Conservation (phyloP, 768 basidiomycete species). For the Naganishia vaughanmartiniae region DNA sequence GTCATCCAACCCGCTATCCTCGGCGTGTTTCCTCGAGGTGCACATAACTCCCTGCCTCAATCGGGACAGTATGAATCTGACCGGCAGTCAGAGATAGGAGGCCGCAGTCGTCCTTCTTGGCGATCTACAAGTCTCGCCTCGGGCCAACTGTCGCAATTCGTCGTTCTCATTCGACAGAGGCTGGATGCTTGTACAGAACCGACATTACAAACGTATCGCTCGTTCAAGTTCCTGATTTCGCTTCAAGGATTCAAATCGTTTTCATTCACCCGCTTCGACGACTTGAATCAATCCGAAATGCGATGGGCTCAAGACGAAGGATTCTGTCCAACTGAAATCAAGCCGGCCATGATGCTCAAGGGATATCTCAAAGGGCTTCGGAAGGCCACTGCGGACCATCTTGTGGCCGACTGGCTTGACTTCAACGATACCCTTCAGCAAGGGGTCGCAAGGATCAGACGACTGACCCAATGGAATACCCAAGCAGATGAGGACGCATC, state of each 20-base stretch:
- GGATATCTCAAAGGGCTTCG: not conserved
- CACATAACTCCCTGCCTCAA: not conserved
- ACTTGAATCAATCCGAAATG: not conserved
- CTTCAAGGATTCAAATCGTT: not conserved
- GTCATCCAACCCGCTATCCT: not conserved
- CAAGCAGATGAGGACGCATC: not conserved
- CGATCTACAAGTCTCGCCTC: not conserved
- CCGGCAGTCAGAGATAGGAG: not conserved
- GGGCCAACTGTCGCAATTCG: not conserved
- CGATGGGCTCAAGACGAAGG: not conserved
- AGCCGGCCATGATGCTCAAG: not conserved
- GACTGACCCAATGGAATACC: not conserved
- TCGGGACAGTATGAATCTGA: not conserved
- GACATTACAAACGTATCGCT: not conserved
- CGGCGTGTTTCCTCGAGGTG: not conserved
- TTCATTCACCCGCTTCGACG: not conserved
- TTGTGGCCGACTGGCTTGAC: not conserved
- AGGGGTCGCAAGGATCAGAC: not conserved
- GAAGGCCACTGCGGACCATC: not conserved
- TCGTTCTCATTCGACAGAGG: not conserved
- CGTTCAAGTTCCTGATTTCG: not conserved
- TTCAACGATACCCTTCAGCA: not conserved
- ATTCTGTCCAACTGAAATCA: not conserved
- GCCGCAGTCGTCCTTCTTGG: not conserved
- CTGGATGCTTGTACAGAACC: not conserved